phyloP scores from a whole-genome alignment of 257 asterid genomes.

The Plectranthus barbatus region DNA sequence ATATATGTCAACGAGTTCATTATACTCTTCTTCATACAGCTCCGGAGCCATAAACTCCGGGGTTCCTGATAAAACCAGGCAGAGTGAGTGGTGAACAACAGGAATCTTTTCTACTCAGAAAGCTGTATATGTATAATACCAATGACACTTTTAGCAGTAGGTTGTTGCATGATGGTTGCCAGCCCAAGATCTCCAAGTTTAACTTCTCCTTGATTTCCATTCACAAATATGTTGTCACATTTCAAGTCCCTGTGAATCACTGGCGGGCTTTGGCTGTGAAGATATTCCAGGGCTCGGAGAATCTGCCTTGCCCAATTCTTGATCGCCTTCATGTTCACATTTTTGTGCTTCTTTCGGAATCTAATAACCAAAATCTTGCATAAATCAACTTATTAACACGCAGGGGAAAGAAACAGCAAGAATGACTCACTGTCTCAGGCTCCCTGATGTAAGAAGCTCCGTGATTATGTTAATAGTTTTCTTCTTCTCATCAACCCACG shows the following conservation, averaged over 20 bases:
- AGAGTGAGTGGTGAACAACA: background rate
- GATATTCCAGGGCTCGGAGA: constrained; percentile 61
- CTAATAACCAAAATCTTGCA: constrained; percentile 20
- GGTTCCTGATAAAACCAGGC: constrained; percentile 18
- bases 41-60: constrained; percentile 53
- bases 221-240: constrained; percentile 74
- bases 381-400: background rate
- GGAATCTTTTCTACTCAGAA: background rate
- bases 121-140: constrained; percentile 29
- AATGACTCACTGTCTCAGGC: constrained; percentile 70
- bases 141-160: constrained; percentile 68
- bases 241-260: constrained; percentile 77
- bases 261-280: constrained; percentile 74
- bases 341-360: constrained; percentile 53
- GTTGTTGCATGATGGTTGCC: constrained; percentile 73
- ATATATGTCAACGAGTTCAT: constrained; percentile 67
- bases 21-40: constrained; percentile 75
- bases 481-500: constrained; percentile 73
- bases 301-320: constrained; percentile 79
- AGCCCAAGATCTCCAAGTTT: constrained; percentile 83
- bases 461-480: constrained; percentile 84
- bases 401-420: background rate
- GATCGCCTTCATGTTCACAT: constrained; percentile 67
- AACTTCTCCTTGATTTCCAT: constrained; percentile 77
- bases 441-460: constrained; percentile 85